phyloP scores from a whole-genome alignment of 805 yeast species.

The Candida saitoana region DNA sequence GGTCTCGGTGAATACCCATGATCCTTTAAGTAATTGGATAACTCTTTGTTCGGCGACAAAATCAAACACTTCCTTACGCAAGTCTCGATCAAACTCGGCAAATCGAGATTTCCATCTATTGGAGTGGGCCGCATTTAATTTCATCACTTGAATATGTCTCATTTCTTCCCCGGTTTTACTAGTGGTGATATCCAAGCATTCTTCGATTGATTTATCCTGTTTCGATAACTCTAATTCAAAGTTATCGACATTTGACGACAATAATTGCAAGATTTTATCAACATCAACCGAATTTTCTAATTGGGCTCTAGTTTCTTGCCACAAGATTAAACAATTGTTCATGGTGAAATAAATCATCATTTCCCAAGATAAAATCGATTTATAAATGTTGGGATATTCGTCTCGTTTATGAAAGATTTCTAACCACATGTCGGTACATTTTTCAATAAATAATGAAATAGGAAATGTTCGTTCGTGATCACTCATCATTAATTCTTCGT shows the following conservation, averaged over 20 bases:
- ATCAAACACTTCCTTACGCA: slow-evolving; percentile 56
- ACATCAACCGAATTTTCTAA: slow-evolving; percentile 44
- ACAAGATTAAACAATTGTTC: slow-evolving; percentile 53
- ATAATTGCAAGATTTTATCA: slow-evolving; percentile 44
- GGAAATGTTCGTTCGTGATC: slow-evolving; percentile 50
- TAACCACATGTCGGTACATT: slow-evolving; percentile 35
- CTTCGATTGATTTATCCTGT: slow-evolving; percentile 34
- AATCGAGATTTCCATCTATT: slow-evolving; percentile 45
- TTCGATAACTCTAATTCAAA: slow-evolving; percentile 25
- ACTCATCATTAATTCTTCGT: slow-evolving; percentile 63
- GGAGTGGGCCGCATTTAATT: slow-evolving; percentile 33
- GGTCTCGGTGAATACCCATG: slow-evolving; percentile 71
- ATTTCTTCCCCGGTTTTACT: slow-evolving; percentile 43
- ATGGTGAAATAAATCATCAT: slow-evolving; percentile 53
- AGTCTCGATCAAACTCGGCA: slow-evolving; percentile 44
- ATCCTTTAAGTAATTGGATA: slow-evolving; percentile 66
- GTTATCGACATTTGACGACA: slow-evolving; percentile 27
- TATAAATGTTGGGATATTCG: slow-evolving; percentile 35
- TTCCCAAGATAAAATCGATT: slow-evolving; percentile 47
- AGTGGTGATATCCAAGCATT: slow-evolving; percentile 41
- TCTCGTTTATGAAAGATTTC: slow-evolving; percentile 25
- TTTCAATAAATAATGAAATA: slow-evolving; percentile 35
- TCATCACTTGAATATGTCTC: slow-evolving; percentile 51
- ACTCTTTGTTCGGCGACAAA: slow-evolving; percentile 76
- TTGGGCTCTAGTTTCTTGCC: slow-evolving; percentile 60